Conservation (phyloP, 2,329 filamentous ascomycete species). For the Penicillium rolfsii region DNA sequence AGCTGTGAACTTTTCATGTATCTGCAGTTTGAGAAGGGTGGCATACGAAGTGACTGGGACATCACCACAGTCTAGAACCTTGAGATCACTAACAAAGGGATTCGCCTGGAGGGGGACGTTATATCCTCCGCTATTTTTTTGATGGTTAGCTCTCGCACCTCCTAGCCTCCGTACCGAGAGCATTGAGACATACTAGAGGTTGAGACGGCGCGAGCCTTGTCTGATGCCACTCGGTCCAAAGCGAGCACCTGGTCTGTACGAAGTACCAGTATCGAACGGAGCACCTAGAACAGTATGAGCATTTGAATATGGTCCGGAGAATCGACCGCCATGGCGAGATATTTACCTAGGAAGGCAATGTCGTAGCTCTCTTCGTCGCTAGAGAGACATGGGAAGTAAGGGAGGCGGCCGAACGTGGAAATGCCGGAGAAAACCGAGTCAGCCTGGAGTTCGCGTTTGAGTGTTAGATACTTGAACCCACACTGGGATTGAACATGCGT, state of each 20-base stretch:
- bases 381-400: constrained; percentile 76
- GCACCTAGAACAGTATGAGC: constrained; percentile 57
- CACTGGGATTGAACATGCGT: too few relatives aligned
- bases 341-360: constrained; percentile 77
- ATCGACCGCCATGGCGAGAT: constrained; percentile 16
- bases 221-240: constrained; percentile 84
- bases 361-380: constrained; percentile 73
- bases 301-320: neutral
- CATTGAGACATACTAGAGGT: constrained; percentile 72
- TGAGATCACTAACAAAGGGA: constrained; percentile 80
- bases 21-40: neutral
- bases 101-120: constrained; percentile 80
- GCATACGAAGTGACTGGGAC: constrained; percentile 73
- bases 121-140: constrained; percentile 70
- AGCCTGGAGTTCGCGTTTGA: constrained; percentile 57
- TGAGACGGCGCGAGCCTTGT: constrained; percentile 81
- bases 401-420: constrained; percentile 78
- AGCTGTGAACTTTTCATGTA: neutral
- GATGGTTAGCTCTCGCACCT: constrained; percentile 8
- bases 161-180: constrained; percentile 15
- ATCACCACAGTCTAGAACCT: constrained; percentile 79
- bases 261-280: constrained; percentile 84
- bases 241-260: constrained; percentile 79
- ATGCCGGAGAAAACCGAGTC: constrained; percentile 89
- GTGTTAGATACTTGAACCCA: neutral